Percentiles rank a stretch among this genome's conserved stretches.
Conservation (phyloP, 305 asterid species). For the Fraxinus sp. region DNA sequence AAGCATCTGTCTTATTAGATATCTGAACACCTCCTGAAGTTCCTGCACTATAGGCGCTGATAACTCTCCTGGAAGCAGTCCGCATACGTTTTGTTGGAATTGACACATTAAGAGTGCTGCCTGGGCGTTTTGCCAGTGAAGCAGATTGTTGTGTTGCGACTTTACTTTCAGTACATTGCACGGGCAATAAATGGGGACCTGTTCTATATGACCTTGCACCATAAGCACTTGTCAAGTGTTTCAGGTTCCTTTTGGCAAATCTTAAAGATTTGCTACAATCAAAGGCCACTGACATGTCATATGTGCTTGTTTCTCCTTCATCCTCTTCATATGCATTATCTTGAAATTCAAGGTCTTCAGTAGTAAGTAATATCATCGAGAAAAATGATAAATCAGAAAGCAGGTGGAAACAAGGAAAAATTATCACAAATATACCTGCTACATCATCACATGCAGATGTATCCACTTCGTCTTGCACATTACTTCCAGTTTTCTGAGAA, state of each 20-base stretch:
- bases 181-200: slow-evolving; percentile 49
- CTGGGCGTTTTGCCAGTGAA: slow-evolving; percentile 58
- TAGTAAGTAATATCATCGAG: slow-evolving; percentile 26
- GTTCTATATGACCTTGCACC: slow-evolving; percentile 52
- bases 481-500: slow-evolving; percentile 58
- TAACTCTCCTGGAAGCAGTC: slow-evolving; percentile 73
- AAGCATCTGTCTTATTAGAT: slow-evolving; percentile 73
- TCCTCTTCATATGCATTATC: slow-evolving; percentile 60
- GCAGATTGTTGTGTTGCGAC: slow-evolving; percentile 48
- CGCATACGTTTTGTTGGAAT: slow-evolving; percentile 88
- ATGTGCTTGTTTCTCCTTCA: slow-evolving; percentile 72
- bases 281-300: slow-evolving; percentile 49
- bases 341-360: slow-evolving; percentile 51
- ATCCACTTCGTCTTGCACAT: slow-evolving; percentile 70
- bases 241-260: slow-evolving; percentile 64
- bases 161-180: slow-evolving; percentile 54
- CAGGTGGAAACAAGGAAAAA: slow-evolving; percentile 21
- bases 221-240: slow-evolving; percentile 45
- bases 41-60: slow-evolving; percentile 60
- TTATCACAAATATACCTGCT: slow-evolving; percentile 52
- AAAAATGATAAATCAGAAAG: slow-evolving; percentile 25
- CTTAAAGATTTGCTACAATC: slow-evolving; percentile 50
- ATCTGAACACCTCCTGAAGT: slow-evolving; percentile 62
- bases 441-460: slow-evolving; percentile 61
- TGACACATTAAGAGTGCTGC: slow-evolving; percentile 61